Percentiles rank a stretch among this genome's conserved stretches.
Conservation (phyloP, 2,329 filamentous ascomycete species). For the Arthrobotrys pseudoclavata region DNA sequence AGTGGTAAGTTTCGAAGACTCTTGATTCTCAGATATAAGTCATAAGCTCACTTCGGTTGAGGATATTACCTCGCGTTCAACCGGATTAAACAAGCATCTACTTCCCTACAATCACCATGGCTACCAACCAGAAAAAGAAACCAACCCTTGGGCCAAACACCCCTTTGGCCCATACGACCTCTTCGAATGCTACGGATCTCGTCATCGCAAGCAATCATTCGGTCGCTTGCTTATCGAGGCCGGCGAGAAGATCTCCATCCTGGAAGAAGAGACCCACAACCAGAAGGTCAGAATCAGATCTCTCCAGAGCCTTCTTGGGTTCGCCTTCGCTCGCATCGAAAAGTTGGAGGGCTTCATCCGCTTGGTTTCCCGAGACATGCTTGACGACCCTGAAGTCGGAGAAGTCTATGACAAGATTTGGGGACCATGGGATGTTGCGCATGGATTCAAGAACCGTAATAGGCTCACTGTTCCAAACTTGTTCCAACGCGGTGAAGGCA, state of each 20-base stretch:
- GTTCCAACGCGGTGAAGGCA: not conserved
- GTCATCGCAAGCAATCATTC: not conserved
- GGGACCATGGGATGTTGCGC: not conserved
- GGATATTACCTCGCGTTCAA: not conserved
- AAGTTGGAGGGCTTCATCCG: not conserved
- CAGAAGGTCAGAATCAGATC: not conserved
- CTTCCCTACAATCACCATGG: not conserved
- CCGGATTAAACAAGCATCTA: not conserved
- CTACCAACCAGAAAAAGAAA: not conserved
- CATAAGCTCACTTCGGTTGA: not conserved
- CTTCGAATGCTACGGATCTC: not conserved
- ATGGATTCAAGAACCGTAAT: not conserved
- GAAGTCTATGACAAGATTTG: constrained; percentile 5
- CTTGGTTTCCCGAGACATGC: not conserved
- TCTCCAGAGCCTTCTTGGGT: not conserved
- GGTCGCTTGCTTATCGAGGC: not conserved
- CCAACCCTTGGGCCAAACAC: not conserved
- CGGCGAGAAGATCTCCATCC: not conserved
- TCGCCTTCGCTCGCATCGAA: not conserved
- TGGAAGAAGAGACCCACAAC: constrained; percentile 7
- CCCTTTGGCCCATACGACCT: not conserved
- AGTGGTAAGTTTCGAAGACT: not conserved
- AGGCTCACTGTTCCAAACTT: not conserved
- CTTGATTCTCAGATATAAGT: not conserved
- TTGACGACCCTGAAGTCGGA: not conserved